Percentiles rank a stretch among this genome's conserved stretches.
Evolutionary conservation across 148 eudicot species (phyloP).

Genomic region (Rhododendron henanense): DNA sequence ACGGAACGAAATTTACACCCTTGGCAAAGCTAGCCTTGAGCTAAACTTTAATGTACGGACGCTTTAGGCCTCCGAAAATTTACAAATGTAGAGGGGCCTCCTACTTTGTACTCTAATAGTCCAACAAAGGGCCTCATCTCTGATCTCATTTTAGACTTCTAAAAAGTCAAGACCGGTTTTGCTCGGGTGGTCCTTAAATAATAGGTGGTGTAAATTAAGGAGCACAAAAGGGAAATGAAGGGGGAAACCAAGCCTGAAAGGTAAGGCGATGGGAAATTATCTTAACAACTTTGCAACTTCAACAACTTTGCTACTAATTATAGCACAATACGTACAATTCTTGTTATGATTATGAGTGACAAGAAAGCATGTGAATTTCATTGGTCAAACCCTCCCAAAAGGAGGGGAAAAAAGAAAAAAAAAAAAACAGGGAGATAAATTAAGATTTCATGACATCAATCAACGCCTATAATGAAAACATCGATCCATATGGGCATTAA

Average conservation of each 20-base stretch:
- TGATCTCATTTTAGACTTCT: too few relatives aligned
- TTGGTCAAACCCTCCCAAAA: conserved; percentile 3
- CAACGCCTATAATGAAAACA: background rate
- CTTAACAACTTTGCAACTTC: conserved; percentile 3
- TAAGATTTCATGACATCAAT: background rate
- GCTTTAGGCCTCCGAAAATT: too few relatives aligned
- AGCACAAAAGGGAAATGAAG: background rate
- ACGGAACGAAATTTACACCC: too few relatives aligned
- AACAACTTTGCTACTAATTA: conserved; percentile 14
- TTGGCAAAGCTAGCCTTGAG: too few relatives aligned
- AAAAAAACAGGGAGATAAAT: background rate
- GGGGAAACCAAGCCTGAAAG: background rate
- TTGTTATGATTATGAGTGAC: conserved; percentile 33
- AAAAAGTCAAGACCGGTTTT: too few relatives aligned
- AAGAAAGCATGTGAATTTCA: conserved; percentile 18
- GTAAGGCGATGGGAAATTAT: background rate
- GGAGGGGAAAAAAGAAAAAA: background rate
- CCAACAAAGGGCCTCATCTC: too few relatives aligned
- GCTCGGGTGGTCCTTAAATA: background rate
- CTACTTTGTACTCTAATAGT: too few relatives aligned
- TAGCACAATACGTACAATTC: background rate
- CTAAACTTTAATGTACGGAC: too few relatives aligned
- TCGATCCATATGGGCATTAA: too few relatives aligned
- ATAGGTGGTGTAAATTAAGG: conserved; percentile 11
- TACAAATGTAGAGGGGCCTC: too few relatives aligned